Evolutionary conservation across 352 stramenopile species (phyloP), one percentile per base, ranked within the genome.

Genomic region (Aphanomyces invadans): DNA sequence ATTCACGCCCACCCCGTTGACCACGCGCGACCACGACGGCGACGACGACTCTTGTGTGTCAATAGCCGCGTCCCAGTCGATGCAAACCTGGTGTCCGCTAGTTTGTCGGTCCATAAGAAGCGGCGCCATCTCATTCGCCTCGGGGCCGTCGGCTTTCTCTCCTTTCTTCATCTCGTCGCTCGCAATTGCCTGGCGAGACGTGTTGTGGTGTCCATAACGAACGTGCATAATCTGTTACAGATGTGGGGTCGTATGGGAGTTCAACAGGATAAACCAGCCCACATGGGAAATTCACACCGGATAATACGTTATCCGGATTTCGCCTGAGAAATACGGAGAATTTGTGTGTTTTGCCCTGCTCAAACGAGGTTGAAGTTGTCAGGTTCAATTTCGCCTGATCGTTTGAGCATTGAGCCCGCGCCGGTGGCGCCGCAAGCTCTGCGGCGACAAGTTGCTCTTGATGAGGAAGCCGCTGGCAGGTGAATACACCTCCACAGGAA

Each of bases 1-100:
- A 62, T 92, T 92, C 15, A 90, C 79, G 46, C 87, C 55, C 48
- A 77, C 56, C 17, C 79, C 46, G 0, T 65, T 57, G 21, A 2
- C 49, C 21, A 39, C 25, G 25, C 23, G 2, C 32, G 12, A 10
- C 49, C 49, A 57, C 4, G 49, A 33, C 4, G 10, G 7, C 21
- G 49, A 23, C 46, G 19, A 21, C 12, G 25, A 11, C 9, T 32
- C 29, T 38, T 57, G 25, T n/a, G 25, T 21, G 29, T 1, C 49
- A 10, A 26, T 33, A 0, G 49, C 1, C 29, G 36, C 49, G 23
- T 57, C 49, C 15, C 32, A 32, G 29, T 57, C 49, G 49, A 57
- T 57, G 49, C 49, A 57, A 5, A 15, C 5, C 19, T 32, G 49
- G 7, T 4, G 49, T 1, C 1, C 29, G n/a, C 21, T 9, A 9